Base-by-base conservation (phyloP, 2,329 filamentous ascomycete species). In the Ceratocystis variospora region DNA sequence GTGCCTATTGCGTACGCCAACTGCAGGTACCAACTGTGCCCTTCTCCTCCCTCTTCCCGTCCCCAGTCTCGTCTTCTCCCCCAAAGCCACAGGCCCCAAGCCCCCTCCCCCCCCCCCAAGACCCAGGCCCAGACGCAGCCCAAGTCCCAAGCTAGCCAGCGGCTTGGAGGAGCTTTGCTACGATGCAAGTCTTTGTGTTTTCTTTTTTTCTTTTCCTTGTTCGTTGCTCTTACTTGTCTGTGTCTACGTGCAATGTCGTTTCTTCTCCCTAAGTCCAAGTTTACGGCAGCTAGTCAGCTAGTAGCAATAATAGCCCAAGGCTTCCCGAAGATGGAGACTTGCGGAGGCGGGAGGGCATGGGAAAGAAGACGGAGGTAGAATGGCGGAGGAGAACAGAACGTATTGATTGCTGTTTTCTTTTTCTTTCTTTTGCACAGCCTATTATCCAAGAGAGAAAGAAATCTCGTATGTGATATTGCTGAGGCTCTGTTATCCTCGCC, bases 1-100 rank as follows among this genome's bases (percentile, higher is more conserved):
- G 53, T 57, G 53, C 28, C 53, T 57, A 33, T 57, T 57, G 53
- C 53, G 53, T 57, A 57, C 17, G 53, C 53, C 53, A 57, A 57
- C 53, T 57, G 53, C 53, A 57, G 53, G 53, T 57, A 57, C 53
- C 53, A 57, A 31, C 22, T 50, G 22, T 22, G 48, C 22, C 19
- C 46, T 22, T 12, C 37, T 12, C 8, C 37, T 22, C 48, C n/a
- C 48, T 22, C 15, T 41, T 41, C 37, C 37, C 37, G 37, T 41
- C 37, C 37, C 37, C 37, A 15, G 37, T 41, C 37, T 41, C 37
- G 37, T 41, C 37, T 41, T 41, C 37, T 41, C 37, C 37, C 37
- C 37, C 37, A 41, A 41, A 41, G 37, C 37, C 37, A 41, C 37
- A 41, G 37, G 37, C 37, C 37, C 10, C 37, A 41, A 41, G 37